Evolutionary conservation across 169 alveolate genomes (phyloP), one percentile per base, ranked within the genome.

Genomic region (Besnoitia besnoiti): DNA sequence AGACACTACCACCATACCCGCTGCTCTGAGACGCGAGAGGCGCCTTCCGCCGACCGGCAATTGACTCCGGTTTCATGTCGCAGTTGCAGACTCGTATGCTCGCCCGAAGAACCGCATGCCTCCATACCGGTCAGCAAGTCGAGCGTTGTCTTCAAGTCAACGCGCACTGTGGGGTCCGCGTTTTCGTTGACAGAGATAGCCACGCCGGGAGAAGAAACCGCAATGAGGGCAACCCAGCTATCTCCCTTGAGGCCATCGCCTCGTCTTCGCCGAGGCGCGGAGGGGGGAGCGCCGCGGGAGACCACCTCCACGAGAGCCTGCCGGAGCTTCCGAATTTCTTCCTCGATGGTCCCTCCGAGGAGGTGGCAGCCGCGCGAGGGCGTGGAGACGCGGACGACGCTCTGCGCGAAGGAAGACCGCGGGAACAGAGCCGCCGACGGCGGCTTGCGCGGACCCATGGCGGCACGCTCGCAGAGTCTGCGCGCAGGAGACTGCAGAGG

Each of bases 151-250:
- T 7, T 24, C 87, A 79, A 37, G 59, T 79, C 87, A 4, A 33
- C 35, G 46, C 87, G 50, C 62, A 79, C 87, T 7, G 87, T 79
- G 40, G 87, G 87, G 35, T 79, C 87, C 16, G 50, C 40, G n/a
- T 79, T 79, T 35, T 79, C 87, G 87, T 79, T 79, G 21, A 79
- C 59, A 0, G 87, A 42, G 27, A 79, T 44, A 21, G 62, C 87
- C 8, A 79, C 87, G 8, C 82, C 82, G 1, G 82, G 82, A 19
- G 82, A 35, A 19, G 16, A 10, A 8, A 73, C 82, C 16, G 82
- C 82, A 19, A 73, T 35, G 46, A 27, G 82, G 2, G 82, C 82
- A 35, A 73, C n/a, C 82, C 82, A 73, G 46, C 82, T 73, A 8
- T 73, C 47, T 73, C 82, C 82, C n/a, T 19, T 24, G 39, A n/a